Conservation (phyloP, 306 rosid genomes). For the Corylus americana region DNA sequence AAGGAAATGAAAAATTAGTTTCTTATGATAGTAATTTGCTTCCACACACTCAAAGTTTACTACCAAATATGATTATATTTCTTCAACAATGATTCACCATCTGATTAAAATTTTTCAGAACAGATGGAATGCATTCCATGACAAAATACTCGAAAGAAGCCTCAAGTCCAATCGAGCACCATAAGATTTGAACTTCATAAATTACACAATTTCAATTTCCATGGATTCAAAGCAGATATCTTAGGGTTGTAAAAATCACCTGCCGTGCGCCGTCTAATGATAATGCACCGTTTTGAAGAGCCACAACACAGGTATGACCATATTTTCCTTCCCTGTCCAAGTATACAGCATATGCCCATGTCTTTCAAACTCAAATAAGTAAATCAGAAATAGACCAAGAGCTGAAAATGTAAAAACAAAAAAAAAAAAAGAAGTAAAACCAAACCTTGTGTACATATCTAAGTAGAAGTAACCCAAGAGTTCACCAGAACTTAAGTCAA, state of each 20-base stretch:
- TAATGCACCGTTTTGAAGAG: conserved; percentile 88
- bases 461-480: conserved; percentile 87
- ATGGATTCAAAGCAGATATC: background rate
- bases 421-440: conserved; percentile 10
- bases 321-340: conserved; percentile 82
- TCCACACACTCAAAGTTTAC: background rate
- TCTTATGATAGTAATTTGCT: background rate
- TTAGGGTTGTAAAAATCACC: conserved; percentile 40
- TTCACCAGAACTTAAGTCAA: conserved; percentile 77
- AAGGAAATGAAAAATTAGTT: background rate
- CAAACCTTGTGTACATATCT: conserved; percentile 76
- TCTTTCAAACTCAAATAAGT: conserved; percentile 29
- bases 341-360: conserved; percentile 25
- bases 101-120: background rate
- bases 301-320: conserved; percentile 78
- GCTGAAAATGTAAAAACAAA: background rate
- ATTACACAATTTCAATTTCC: background rate
- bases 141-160: background rate
- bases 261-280: conserved; percentile 55
- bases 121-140: background rate
- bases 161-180: conserved; percentile 13
- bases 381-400: conserved; percentile 15
- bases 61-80: background rate
- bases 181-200: conserved; percentile 16
- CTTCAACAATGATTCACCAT: background rate